Evolutionary conservation across 1,139 yeast genomes (phyloP).

Genomic region (Zygoascus meyerae): DNA sequence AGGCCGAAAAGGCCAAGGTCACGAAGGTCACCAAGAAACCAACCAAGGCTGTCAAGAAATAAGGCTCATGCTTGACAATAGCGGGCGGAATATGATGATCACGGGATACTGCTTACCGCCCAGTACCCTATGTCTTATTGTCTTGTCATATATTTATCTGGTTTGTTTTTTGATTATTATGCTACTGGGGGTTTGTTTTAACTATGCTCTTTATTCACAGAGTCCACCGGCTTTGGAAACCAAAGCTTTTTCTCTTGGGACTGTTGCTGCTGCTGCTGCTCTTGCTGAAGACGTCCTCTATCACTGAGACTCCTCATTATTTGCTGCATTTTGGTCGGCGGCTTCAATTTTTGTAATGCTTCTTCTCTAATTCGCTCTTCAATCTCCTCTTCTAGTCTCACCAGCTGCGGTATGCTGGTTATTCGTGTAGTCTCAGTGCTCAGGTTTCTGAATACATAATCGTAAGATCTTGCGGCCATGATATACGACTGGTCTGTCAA

Average conservation of each 20-base stretch:
- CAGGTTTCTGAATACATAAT: slow-evolving; percentile 14
- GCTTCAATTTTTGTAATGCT: slow-evolving; percentile 23
- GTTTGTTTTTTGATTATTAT: not conserved
- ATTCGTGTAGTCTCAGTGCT: slow-evolving; percentile 16
- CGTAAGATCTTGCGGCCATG: slow-evolving; percentile 13
- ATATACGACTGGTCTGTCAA: slow-evolving; percentile 15
- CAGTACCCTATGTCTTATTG: not conserved
- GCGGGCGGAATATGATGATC: not conserved
- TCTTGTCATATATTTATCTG: too few species aligned
- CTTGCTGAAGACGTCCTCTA: slow-evolving; percentile 19
- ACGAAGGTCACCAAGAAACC: slow-evolving; percentile 27
- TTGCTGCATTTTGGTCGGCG: slow-evolving; percentile 28
- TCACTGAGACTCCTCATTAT: slow-evolving; percentile 24
- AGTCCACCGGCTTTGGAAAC: slow-evolving; percentile 17
- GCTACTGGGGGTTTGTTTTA: not conserved
- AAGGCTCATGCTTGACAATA: too few species aligned
- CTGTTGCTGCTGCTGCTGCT: slow-evolving; percentile 10
- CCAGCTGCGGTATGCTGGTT: slow-evolving; percentile 26
- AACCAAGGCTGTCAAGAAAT: slow-evolving; percentile 25
- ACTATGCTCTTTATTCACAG: slow-evolving; percentile 7
- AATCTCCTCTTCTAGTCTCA: slow-evolving; percentile 22
- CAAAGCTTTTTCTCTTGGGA: slow-evolving; percentile 16
- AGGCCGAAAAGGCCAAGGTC: slow-evolving; percentile 23
- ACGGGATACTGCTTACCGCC: not conserved
- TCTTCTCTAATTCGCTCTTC: slow-evolving; percentile 16